Conservation (phyloP, 2,329 filamentous ascomycete genomes). For the Sarocladiaceae sp. region DNA sequence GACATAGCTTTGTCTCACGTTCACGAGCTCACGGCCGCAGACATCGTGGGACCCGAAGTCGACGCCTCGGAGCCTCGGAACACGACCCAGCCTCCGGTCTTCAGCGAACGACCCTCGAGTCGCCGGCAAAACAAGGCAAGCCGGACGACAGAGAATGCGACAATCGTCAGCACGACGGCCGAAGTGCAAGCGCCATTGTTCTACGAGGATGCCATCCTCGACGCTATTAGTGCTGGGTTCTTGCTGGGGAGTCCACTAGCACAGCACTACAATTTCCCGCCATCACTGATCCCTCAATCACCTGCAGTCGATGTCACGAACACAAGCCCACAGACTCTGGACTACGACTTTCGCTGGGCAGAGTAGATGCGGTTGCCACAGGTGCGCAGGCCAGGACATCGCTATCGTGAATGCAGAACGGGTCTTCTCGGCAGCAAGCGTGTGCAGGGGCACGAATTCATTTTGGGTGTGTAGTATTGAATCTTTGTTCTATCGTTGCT, state of each 20-base stretch:
- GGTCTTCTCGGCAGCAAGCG: no score
- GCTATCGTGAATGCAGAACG: no score
- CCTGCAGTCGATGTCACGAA: slow-evolving; percentile 4
- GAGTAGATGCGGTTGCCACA: not conserved
- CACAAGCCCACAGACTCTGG: slow-evolving; percentile 10
- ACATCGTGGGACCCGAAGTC: slow-evolving; percentile 1
- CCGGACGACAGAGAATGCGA: not conserved
- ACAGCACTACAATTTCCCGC: slow-evolving; percentile 4
- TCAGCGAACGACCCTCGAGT: not conserved
- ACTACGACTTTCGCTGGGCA: slow-evolving; percentile 10
- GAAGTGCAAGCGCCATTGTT: not conserved
- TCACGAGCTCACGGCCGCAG: slow-evolving; percentile 10
- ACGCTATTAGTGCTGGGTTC: slow-evolving; percentile 3
- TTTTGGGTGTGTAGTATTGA: no score
- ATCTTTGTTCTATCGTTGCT: no score
- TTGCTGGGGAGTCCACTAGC: not conserved
- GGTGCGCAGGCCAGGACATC: no score
- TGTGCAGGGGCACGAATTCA: no score
- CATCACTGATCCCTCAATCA: slow-evolving; percentile 1
- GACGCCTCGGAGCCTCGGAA: not conserved
- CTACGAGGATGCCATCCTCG: slow-evolving; percentile 11
- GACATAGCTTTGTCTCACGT: slow-evolving; percentile 11
- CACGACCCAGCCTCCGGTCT: not conserved
- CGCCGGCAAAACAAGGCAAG: not conserved
- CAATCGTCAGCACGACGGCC: not conserved